These are phyloP conservation scores for Elsinoe fawcettii DNA, from an alignment of 2,329 filamentous ascomycete genomes.

Conservation along the genomic window DNA sequence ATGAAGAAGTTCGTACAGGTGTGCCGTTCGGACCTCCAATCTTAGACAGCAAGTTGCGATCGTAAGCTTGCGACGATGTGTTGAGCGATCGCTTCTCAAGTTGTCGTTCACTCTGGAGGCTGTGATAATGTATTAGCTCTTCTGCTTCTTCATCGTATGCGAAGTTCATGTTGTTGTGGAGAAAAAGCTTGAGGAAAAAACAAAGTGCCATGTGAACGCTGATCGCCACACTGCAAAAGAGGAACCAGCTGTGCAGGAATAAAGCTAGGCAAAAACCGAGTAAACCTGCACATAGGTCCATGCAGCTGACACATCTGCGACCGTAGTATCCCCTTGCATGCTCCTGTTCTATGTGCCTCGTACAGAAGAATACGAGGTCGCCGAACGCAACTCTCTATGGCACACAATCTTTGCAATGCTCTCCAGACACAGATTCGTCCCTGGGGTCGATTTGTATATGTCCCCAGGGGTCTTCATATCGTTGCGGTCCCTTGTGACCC, in stretches of 20 bases:
- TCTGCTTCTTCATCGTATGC: background rate
- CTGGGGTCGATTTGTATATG: too few species aligned
- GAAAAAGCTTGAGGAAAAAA: background rate
- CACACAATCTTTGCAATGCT: too few species aligned
- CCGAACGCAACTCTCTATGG: background rate
- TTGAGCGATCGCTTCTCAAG: slow-evolving; percentile 51
- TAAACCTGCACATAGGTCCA: background rate
- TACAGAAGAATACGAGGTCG: slow-evolving; percentile 6
- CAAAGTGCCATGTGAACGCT: background rate
- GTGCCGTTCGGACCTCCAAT: slow-evolving; percentile 52
- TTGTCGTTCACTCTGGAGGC: slow-evolving; percentile 52
- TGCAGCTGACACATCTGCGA: slow-evolving; percentile 3
- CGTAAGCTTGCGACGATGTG: slow-evolving; percentile 54
- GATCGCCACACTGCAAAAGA: slow-evolving; percentile 1
- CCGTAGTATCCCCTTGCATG: background rate
- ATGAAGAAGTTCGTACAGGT: slow-evolving; percentile 37
- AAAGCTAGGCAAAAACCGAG: background rate
- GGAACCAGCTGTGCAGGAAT: slow-evolving; percentile 1
- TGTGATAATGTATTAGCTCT: slow-evolving; percentile 23
- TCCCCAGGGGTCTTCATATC: too few species aligned
- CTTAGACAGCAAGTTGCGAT: slow-evolving; percentile 54
- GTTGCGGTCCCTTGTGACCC: too few species aligned
- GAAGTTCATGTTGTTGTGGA: background rate
- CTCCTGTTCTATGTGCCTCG: background rate
- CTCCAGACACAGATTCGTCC: too few species aligned